These are phyloP conservation scores for Penicillium bovifimosum DNA, from an alignment of 495 filamentous ascomycete species.

Conservation along the genomic window DNA sequence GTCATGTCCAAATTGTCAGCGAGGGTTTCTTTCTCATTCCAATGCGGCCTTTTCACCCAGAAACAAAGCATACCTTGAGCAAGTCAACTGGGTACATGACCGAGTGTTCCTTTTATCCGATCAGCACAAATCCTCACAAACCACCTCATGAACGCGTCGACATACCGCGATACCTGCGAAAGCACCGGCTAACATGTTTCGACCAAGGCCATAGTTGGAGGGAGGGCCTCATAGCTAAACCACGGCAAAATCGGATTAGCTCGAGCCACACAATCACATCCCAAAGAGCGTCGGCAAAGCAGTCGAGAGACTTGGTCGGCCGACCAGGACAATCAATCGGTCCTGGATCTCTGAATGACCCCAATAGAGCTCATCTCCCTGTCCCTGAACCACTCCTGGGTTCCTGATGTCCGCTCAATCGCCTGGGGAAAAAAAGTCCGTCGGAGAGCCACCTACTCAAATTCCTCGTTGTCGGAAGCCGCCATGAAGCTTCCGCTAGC, in stretches of 20 bases:
- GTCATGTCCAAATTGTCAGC: constrained; percentile 10
- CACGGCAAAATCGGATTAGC: constrained; percentile 18
- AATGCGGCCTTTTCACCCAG: background rate
- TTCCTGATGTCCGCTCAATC: background rate
- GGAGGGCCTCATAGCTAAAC: constrained; percentile 63
- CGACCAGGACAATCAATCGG: background rate
- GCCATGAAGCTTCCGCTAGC: constrained; percentile 42
- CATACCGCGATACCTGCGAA: constrained; percentile 94
- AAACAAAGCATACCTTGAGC: constrained; percentile 68
- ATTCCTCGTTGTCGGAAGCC: constrained; percentile 37
- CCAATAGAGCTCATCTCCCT: background rate
- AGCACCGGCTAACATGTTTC: constrained; percentile 89
- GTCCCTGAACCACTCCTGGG: background rate
- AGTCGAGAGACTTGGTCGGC: background rate
- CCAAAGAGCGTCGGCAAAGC: background rate
- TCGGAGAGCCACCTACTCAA: constrained; percentile 37
- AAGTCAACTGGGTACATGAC: constrained; percentile 99
- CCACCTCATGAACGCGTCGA: background rate
- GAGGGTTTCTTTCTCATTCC: background rate
- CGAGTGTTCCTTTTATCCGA: constrained; percentile 61
- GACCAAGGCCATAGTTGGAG: constrained; percentile 60
- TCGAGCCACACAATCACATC: background rate
- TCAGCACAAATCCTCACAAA: constrained; percentile 4
- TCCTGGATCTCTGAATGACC: background rate
- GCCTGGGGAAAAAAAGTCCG: constrained; percentile 4